Base-by-base conservation (phyloP, 768 basidiomycete species). In the Crepidotus variabilis region DNA sequence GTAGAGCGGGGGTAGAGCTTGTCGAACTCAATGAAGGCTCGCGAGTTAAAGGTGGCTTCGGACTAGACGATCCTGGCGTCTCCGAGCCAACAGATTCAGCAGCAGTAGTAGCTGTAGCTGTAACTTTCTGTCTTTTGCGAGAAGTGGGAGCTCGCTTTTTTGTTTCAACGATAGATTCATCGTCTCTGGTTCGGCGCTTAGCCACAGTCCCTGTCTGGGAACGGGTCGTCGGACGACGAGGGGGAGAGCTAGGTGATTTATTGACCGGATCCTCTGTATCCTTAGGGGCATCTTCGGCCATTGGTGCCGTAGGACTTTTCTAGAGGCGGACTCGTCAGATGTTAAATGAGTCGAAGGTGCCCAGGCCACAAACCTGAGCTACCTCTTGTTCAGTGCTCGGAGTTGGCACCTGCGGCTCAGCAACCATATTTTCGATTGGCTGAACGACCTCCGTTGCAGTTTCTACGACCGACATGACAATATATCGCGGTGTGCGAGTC, bases 171-270 rank as follows among this genome's bases (percentile, higher is more conserved):
- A 50, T 21, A 13, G 45, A 39, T 43, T 63, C 66, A 52, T 67
- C 66, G 48, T 65, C 65, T 50, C 60, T 62, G 33, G 57, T 50
- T 51, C 60, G 63, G 54, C 66, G 66, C 57, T 63, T 64, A 48
- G 62, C 46, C 32, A 64, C 61, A 6, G 63, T 64, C 11, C 66
- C 66, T 28, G 66, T 67, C 33, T 67, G 66, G 0, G 66, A 67
- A 52, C 66, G 66, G 20, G 66, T 67, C 3, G 62, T 56, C 33
- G 66, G 66, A 51, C 66, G 64, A 43, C 57, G 63, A 24, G 57
- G 39, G 20, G 58, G 50, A 3, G 61, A 57, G 4, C 39, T 13
- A 2, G 21, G 14, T 22, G 39, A 6, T 36, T 55, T 51, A n/a
- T 1, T 28, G 18, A 14, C 16, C 9, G 10, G 6, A 8, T 50